phyloP scores from a whole-genome alignment of 805 yeast species.

The Brettanomyces anomalus region DNA sequence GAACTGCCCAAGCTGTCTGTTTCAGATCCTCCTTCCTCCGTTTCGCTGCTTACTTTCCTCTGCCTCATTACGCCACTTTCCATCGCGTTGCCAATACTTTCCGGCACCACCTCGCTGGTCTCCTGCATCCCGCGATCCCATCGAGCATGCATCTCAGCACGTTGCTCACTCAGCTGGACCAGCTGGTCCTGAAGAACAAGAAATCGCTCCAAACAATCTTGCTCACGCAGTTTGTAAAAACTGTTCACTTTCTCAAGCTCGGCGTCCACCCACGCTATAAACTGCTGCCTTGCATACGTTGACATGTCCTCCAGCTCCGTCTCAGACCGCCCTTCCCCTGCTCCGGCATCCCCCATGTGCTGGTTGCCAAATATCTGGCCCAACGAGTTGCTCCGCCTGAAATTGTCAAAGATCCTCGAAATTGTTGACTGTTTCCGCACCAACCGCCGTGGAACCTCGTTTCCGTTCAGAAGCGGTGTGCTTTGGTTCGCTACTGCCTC shows the following conservation, averaged over 20 bases:
- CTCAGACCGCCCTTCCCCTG: not conserved
- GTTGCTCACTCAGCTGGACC: slow-evolving; percentile 51
- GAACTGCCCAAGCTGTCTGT: not conserved
- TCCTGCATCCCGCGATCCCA: not conserved
- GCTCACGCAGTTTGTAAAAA: slow-evolving; percentile 55
- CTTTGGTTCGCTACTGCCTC: not conserved
- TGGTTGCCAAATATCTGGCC: slow-evolving; percentile 2
- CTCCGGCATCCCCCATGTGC: not conserved
- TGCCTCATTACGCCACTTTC: not conserved
- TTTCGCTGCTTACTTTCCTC: slow-evolving; percentile 7
- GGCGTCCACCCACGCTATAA: slow-evolving; percentile 56
- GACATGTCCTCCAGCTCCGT: slow-evolving; percentile 25
- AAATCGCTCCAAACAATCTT: slow-evolving; percentile 50
- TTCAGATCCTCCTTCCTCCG: slow-evolving; percentile 6
- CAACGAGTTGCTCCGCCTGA: slow-evolving; percentile 6
- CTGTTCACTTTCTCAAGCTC: slow-evolving; percentile 51
- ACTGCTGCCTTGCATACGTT: slow-evolving; percentile 36
- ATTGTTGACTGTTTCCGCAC: slow-evolving; percentile 16
- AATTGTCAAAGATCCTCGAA: slow-evolving; percentile 8
- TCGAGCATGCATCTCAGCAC: slow-evolving; percentile 15
- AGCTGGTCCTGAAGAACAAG: slow-evolving; percentile 61
- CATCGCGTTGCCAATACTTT: slow-evolving; percentile 7
- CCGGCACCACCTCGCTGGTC: slow-evolving; percentile 5
- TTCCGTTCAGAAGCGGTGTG: not conserved
- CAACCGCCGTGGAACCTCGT: not conserved